Evolutionary conservation across 176 grass and related monocot species (phyloP), one percentile per base, ranked within the genome.

Genomic region (Triticum dicoccoides): DNA sequence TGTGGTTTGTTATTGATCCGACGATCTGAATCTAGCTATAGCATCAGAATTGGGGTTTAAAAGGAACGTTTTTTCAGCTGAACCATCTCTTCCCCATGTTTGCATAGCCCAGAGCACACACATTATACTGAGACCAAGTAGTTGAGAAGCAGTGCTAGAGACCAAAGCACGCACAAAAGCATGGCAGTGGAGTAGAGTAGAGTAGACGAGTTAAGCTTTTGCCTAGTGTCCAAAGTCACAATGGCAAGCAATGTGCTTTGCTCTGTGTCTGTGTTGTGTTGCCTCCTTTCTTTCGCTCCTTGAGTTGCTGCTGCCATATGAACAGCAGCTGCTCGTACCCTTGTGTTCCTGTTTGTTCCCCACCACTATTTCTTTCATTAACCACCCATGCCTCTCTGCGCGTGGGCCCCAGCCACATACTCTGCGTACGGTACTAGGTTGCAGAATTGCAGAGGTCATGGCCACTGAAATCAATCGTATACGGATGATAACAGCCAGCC

Each of bases 151-250:
- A 8, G 20, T 70, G 20, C n/a, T 61, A 35, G 14, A 69, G 61
- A 62, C 73, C 79, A 67, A 80, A 80, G 69, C 85, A 67, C 30
- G 69, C 85, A 67, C 39, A 58, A 78, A 69, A 56, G 62, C 37
- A 59, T 73, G 81, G 75, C 73, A 85, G 20, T 33, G 32, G 39
- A 51, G 30, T 41, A 33, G 65, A 51, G 30, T 41, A 42, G 65
- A 49, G 27, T 47, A 73, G 71, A 12, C 39, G 6, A 24, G 38
- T 6, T 73, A 8, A 69, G 49, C 67, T 86, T 79, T 80, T 13
- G 54, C 56, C 8, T 20, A 87, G 47, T 30, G 66, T 32, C 47
- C 67, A 74, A 76, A 80, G 81, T 33, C 49, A 63, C 61, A 76
- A 35, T 45, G 8, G 5, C 27, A 17, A 30, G n/a, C 85, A 77